These are phyloP conservation scores for Lactuca saligna DNA, from an alignment of 129 eudicot genomes.

Conservation along the genomic window DNA sequence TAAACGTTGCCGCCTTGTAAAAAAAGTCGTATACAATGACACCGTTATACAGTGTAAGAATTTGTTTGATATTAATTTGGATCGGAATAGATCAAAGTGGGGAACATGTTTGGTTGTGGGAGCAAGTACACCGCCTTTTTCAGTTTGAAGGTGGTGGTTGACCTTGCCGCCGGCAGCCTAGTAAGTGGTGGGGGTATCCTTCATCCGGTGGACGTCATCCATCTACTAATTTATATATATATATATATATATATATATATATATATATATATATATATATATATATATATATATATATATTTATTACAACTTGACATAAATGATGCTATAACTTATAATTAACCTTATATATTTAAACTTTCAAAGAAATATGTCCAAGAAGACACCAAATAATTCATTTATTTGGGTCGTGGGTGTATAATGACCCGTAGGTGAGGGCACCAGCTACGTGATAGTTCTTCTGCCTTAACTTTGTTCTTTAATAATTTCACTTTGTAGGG, in stretches of 20 bases:
- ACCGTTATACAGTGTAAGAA: neutral
- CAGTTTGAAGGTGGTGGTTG: slow-evolving; percentile 19
- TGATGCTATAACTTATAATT: no score
- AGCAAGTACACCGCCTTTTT: slow-evolving; percentile 11
- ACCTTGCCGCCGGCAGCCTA: slow-evolving; percentile 22
- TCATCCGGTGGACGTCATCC: slow-evolving; percentile 7
- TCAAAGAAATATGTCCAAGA: neutral
- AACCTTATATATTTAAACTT: no score
- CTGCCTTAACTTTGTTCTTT: slow-evolving; percentile 1
- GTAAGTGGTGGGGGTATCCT: slow-evolving; percentile 7
- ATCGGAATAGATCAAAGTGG: slow-evolving; percentile 24
- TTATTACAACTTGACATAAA: neutral
- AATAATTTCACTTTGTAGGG: slow-evolving; percentile 21
- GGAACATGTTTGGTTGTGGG: slow-evolving; percentile 37
- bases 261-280: no score
- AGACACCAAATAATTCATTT: slow-evolving; percentile 8
- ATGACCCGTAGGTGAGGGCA: slow-evolving; percentile 33
- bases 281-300: no score
- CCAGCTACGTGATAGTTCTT: slow-evolving; percentile 25
- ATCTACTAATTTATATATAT: neutral
- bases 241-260: no score
- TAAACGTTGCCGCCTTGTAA: neutral
- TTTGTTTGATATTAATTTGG: neutral
- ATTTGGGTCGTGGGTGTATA: slow-evolving; percentile 24
- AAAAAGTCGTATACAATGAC: neutral